Conservation (phyloP, 495 filamentous ascomycete genomes). For the Friedmanniomyces simplex region DNA sequence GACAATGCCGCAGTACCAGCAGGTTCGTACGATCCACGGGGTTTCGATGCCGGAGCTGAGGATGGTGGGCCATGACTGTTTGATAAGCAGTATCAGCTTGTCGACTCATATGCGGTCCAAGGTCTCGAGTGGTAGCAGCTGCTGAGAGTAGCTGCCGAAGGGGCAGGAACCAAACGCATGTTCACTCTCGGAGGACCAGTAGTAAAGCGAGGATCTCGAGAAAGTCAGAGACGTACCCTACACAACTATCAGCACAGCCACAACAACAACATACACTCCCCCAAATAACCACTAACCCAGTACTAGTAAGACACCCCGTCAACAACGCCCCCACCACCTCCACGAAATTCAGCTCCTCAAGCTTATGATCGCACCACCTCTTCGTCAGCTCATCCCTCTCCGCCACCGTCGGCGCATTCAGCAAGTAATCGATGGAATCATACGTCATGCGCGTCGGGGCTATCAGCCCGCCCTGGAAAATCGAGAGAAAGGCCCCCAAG, state of each 20-base stretch:
- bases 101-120: constrained; percentile 20
- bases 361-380: constrained; percentile 22
- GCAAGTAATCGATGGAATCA: constrained; percentile 23
- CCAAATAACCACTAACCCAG: no score
- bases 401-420: constrained; percentile 16
- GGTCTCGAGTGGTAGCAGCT: no score
- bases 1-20: constrained; percentile 25
- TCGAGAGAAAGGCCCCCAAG: not conserved
- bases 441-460: constrained; percentile 10
- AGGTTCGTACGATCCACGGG: constrained; percentile 23
- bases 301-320: constrained; percentile 23
- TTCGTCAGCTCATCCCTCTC: constrained; percentile 24
- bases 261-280: no score
- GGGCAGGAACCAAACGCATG: no score
- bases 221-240: no score
- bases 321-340: constrained; percentile 27
- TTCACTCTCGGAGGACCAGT: no score
- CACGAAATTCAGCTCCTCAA: constrained; percentile 26
- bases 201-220: no score
- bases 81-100: constrained; percentile 24
- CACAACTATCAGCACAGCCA: no score
- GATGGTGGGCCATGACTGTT: constrained; percentile 24
- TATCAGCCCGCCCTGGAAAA: not conserved
- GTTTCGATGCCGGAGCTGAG: constrained; percentile 10
- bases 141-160: no score